phyloP scores from a whole-genome alignment of 768 basidiomycete species.

The Favolaschia claudopus region DNA sequence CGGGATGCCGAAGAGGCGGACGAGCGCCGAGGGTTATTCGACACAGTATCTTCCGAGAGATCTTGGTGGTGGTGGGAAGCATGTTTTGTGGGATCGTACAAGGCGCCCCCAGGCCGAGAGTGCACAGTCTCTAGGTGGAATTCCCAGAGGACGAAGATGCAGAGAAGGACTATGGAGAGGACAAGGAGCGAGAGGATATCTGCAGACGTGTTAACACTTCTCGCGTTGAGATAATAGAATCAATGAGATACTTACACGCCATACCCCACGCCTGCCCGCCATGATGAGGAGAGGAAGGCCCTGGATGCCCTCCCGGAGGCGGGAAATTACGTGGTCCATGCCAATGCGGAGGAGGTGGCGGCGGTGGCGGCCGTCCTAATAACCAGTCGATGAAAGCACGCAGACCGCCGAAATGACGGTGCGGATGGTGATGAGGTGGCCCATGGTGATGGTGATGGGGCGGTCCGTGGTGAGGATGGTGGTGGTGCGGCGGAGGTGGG shows the following conservation, averaged over 20 bases:
- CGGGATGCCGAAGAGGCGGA: not conserved
- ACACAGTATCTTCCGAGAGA: not conserved
- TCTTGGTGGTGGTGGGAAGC: not conserved
- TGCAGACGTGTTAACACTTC: no score
- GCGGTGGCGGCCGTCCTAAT: no score
- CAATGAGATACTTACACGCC: conserved; percentile 30
- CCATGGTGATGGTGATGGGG: not conserved
- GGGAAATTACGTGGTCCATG: not conserved
- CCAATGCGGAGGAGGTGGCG: not conserved
- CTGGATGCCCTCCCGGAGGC: not conserved
- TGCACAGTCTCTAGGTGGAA: conserved; percentile 59
- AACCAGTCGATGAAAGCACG: no score
- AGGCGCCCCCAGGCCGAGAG: not conserved
- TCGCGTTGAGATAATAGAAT: no score
- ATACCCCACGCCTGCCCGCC: conserved; percentile 57
- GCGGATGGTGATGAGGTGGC: not conserved
- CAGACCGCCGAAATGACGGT: not conserved
- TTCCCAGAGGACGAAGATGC: conserved; percentile 72
- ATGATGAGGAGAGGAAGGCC: no score
- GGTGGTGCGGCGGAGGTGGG: not conserved
- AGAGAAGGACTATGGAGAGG: conserved; percentile 63
- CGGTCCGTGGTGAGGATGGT: not conserved
- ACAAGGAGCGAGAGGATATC: conserved; percentile 79
- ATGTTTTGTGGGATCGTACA: not conserved
- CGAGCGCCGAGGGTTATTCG: not conserved